Conservation (phyloP, 2,329 filamentous ascomycete species). For the Nemania sp. region DNA sequence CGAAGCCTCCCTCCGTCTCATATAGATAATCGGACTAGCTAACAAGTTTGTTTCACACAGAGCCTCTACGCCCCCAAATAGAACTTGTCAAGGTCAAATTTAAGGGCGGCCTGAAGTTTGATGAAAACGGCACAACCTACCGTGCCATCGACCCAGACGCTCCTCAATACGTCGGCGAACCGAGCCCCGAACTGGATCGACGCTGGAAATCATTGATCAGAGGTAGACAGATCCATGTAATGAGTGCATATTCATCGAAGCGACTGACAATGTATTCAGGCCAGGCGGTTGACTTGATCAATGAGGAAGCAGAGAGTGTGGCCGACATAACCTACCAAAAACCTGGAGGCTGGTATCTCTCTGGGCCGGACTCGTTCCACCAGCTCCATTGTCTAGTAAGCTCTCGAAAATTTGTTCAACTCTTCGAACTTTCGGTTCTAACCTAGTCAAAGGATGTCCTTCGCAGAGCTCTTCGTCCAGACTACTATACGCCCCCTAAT, state of each 20-base stretch:
- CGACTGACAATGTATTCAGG: background rate
- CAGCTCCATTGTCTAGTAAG: conserved; percentile 10
- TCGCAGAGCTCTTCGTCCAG: conserved; percentile 5
- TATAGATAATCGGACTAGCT: background rate
- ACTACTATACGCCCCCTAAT: conserved; percentile 1
- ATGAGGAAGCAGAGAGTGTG: conserved; percentile 3
- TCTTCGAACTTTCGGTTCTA: background rate
- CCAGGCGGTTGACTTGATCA: background rate
- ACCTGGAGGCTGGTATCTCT: conserved; percentile 4
- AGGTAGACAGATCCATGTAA: background rate
- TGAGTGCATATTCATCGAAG: background rate
- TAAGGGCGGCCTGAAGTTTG: conserved; percentile 7
- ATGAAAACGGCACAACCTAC: conserved; percentile 7
- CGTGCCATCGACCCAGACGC: background rate
- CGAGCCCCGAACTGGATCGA: conserved; percentile 1
- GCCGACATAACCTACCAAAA: conserved; percentile 3
- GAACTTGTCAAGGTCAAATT: conserved; percentile 1
- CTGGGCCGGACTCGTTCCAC: conserved; percentile 6
- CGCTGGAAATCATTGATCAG: conserved; percentile 1
- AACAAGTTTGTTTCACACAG: background rate
- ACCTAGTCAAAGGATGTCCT: background rate
- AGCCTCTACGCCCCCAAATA: background rate
- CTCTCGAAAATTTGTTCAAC: background rate
- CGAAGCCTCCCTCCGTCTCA: background rate
- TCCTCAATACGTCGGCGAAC: conserved; percentile 8